phyloP scores from a whole-genome alignment of 2,329 filamentous ascomycete species.

The Chaetomiaceae sp. region DNA sequence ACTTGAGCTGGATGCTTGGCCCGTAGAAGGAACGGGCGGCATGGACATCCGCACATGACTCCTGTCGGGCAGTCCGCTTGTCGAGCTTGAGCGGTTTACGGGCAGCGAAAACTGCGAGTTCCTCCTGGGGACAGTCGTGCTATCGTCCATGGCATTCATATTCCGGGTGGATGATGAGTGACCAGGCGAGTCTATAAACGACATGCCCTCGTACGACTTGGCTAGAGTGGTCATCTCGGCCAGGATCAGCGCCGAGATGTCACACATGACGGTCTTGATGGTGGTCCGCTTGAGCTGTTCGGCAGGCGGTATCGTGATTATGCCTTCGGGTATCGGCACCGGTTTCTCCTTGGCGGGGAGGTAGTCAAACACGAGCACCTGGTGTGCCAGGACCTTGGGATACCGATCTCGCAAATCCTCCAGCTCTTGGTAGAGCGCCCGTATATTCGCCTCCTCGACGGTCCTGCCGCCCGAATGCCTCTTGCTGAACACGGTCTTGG shows the following conservation, averaged over 20 bases:
- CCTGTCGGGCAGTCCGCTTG: conserved; percentile 53
- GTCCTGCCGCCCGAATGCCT: conserved; percentile 50
- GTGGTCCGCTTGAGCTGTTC: conserved; percentile 70
- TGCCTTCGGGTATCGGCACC: conserved; percentile 59
- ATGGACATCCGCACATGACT: conserved; percentile 72
- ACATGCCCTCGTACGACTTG: conserved; percentile 67
- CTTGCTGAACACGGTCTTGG: conserved; percentile 50
- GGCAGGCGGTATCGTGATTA: conserved; percentile 65
- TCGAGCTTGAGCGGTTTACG: conserved; percentile 50
- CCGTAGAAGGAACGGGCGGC: conserved; percentile 60
- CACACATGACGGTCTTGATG: conserved; percentile 75
- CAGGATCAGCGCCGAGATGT: conserved; percentile 68
- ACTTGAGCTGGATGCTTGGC: conserved; percentile 40
- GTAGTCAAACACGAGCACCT: conserved; percentile 76
- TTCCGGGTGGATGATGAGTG: conserved; percentile 42
- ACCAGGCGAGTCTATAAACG: conserved; percentile 73
- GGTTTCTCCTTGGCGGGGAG: conserved; percentile 43
- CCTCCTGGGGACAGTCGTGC: conserved; percentile 41
- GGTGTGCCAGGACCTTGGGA: conserved; percentile 71
- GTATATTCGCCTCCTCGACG: conserved; percentile 53
- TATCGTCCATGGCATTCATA: conserved; percentile 44
- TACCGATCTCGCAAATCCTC: conserved; percentile 68
- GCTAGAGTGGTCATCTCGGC: conserved; percentile 72
- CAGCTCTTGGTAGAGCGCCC: conserved; percentile 61
- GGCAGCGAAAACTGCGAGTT: conserved; percentile 53